phyloP scores from a whole-genome alignment of 202 grass and related monocot genomes.

The Eragrostis tef region DNA sequence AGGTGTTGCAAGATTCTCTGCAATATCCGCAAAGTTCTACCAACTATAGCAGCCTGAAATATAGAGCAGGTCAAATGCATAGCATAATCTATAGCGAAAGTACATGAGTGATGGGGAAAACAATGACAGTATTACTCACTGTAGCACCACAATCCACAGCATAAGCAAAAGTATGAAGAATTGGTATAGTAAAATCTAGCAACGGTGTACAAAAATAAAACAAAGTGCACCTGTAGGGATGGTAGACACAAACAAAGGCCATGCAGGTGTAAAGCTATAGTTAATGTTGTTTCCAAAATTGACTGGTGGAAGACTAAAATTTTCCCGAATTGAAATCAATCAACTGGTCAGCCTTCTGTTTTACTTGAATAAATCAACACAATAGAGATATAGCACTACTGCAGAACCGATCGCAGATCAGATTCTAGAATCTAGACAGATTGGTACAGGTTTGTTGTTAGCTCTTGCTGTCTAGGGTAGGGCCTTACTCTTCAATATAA shows the following conservation, averaged over 20 bases:
- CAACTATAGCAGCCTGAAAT: constrained; percentile 63
- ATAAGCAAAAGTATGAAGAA: not conserved
- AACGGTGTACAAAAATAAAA: not conserved
- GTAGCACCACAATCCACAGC: constrained; percentile 6
- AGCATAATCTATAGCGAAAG: constrained; percentile 9
- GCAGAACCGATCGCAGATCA: not conserved
- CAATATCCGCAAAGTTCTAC: constrained; percentile 70
- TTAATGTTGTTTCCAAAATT: not conserved
- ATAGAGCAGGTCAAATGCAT: constrained; percentile 20
- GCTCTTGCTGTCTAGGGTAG: not conserved
- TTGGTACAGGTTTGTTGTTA: constrained; percentile 12
- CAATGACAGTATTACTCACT: not conserved
- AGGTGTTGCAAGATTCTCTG: constrained; percentile 65
- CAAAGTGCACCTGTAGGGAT: not conserved
- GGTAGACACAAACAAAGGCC: constrained; percentile 17
- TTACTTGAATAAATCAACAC: constrained; percentile 26
- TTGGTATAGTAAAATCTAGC: not conserved
- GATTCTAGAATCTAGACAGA: not conserved
- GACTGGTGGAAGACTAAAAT: not conserved
- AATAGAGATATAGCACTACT: constrained; percentile 9
- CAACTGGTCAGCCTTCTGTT: constrained; percentile 15
- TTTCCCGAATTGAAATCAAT: constrained; percentile 10
- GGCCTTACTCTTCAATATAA: not conserved
- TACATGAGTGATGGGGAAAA: not conserved
- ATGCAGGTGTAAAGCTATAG: not conserved